Percentiles rank a stretch among this genome's conserved stretches.
phyloP scores from a whole-genome alignment of 805 yeast genomes.

The Suhomyces prunicola region DNA sequence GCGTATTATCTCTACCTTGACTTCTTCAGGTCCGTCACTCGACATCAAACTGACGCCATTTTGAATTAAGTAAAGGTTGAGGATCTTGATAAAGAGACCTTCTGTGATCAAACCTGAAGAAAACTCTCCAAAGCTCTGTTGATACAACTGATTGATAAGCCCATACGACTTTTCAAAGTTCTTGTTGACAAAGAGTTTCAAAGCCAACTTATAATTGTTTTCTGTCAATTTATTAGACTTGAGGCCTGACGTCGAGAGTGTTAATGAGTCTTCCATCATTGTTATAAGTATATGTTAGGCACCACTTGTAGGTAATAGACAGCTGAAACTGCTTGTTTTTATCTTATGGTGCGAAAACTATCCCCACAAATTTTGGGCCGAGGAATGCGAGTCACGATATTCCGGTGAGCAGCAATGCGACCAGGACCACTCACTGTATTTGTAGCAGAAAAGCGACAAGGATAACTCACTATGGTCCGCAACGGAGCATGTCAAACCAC shows the following conservation, averaged over 20 bases:
- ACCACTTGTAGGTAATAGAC: neutral
- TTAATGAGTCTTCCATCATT: slow-evolving; percentile 2
- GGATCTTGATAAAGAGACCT: slow-evolving; percentile 29
- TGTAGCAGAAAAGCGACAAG: neutral
- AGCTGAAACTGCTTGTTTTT: neutral
- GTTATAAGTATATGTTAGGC: neutral
- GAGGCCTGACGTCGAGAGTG: neutral
- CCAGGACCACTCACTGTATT: neutral
- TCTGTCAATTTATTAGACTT: slow-evolving; percentile 3
- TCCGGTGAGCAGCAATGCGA: neutral
- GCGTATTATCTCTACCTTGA: slow-evolving; percentile 9
- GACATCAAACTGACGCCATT: slow-evolving; percentile 22
- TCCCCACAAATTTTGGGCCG: neutral
- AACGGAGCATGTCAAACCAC: too few species aligned
- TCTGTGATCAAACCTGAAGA: slow-evolving; percentile 24
- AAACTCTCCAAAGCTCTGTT: slow-evolving; percentile 17
- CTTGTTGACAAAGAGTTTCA: slow-evolving; percentile 39
- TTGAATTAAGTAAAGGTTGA: slow-evolving; percentile 35
- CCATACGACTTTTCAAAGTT: slow-evolving; percentile 32
- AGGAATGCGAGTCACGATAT: neutral
- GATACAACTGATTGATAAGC: slow-evolving; percentile 22
- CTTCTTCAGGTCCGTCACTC: slow-evolving; percentile 7
- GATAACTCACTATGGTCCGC: neutral
- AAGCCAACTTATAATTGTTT: slow-evolving; percentile 28
- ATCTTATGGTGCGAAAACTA: neutral